phyloP scores from a whole-genome alignment of 2,329 filamentous ascomycete genomes.

The Hawksworthiomyces lignivorus region DNA sequence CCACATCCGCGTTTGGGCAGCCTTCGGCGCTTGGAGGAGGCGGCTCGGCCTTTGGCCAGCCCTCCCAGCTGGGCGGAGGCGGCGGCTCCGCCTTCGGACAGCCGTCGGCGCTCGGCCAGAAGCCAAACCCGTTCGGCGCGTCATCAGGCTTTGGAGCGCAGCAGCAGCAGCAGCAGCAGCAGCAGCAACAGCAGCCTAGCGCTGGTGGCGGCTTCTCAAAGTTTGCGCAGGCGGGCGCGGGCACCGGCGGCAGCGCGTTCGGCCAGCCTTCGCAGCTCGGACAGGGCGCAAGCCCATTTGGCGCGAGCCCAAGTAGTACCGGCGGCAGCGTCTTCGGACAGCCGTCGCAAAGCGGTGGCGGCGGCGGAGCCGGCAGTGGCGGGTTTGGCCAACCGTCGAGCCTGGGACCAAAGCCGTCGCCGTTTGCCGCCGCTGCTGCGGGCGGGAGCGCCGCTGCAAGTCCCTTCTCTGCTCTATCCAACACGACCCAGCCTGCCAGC shows the following conservation, averaged over 20 bases:
- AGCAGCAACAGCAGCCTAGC: neutral
- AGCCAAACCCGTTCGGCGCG: conserved; percentile 28
- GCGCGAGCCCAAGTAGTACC: too few species aligned
- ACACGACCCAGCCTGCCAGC: neutral
- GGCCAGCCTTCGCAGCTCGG: conserved; percentile 24
- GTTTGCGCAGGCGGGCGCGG: conserved; percentile 18
- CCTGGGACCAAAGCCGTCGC: conserved; percentile 24
- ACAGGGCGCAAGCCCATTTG: too few species aligned
- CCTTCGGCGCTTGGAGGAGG: conserved; percentile 22
- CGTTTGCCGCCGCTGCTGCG: conserved; percentile 22
- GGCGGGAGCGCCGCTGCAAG: conserved; percentile 4
- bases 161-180: conserved; percentile 4
- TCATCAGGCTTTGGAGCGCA: neutral
- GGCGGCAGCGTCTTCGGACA: conserved; percentile 19
- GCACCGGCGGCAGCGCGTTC: conserved; percentile 18
- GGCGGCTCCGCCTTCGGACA: conserved; percentile 18
- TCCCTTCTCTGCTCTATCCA: neutral
- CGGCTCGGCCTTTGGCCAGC: conserved; percentile 17
- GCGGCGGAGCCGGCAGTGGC: conserved; percentile 20
- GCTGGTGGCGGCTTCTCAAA: conserved; percentile 20
- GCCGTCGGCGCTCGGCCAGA: conserved; percentile 23
- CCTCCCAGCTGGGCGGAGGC: conserved; percentile 12
- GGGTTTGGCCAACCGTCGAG: conserved; percentile 10
- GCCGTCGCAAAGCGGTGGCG: conserved; percentile 23
- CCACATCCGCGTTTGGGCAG: conserved; percentile 34